phyloP scores from a whole-genome alignment of 2,329 filamentous ascomycete genomes.

The Arachnomyces sp. region DNA sequence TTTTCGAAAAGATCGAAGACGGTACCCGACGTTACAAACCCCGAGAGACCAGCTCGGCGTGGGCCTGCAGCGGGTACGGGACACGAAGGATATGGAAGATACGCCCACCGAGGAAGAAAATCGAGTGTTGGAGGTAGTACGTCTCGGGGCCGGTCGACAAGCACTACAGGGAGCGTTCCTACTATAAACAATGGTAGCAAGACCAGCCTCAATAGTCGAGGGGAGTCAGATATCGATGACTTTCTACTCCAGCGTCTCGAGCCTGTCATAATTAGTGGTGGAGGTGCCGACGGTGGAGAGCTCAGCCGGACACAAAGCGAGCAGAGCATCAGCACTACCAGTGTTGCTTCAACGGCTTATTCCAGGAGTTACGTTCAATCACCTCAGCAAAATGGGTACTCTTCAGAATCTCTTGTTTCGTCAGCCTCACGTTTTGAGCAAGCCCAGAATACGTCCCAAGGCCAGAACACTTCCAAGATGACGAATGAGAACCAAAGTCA shows the following conservation, averaged over 20 bases:
- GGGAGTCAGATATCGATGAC: slow-evolving; percentile 39
- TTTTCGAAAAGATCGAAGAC: slow-evolving; percentile 67
- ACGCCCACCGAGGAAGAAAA: slow-evolving; percentile 37
- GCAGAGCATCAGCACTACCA: slow-evolving; percentile 29
- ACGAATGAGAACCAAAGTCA: slow-evolving; percentile 7
- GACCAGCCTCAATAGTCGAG: slow-evolving; percentile 32
- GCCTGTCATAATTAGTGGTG: slow-evolving; percentile 41
- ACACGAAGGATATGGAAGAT: slow-evolving; percentile 59
- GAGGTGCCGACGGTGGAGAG: slow-evolving; percentile 28
- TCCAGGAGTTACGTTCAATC: slow-evolving; percentile 15
- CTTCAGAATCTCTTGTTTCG: slow-evolving; percentile 25
- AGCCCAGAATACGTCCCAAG: slow-evolving; percentile 5
- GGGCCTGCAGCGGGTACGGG: slow-evolving; percentile 88
- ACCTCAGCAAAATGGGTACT: slow-evolving; percentile 22
- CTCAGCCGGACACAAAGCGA: slow-evolving; percentile 33
- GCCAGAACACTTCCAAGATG: slow-evolving; percentile 7
- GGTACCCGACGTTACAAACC: slow-evolving; percentile 39
- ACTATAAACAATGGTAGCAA: slow-evolving; percentile 32
- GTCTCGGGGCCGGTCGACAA: slow-evolving; percentile 33
- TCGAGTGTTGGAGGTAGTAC: slow-evolving; percentile 33
- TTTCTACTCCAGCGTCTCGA: slow-evolving; percentile 40
- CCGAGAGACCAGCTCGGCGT: slow-evolving; percentile 54
- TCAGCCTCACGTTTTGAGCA: neutral
- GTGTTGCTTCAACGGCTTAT: slow-evolving; percentile 22
- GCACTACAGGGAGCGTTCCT: slow-evolving; percentile 28